Base-by-base conservation (phyloP, 2,329 filamentous ascomycete genomes). In the Zopfia rhizophila region DNA sequence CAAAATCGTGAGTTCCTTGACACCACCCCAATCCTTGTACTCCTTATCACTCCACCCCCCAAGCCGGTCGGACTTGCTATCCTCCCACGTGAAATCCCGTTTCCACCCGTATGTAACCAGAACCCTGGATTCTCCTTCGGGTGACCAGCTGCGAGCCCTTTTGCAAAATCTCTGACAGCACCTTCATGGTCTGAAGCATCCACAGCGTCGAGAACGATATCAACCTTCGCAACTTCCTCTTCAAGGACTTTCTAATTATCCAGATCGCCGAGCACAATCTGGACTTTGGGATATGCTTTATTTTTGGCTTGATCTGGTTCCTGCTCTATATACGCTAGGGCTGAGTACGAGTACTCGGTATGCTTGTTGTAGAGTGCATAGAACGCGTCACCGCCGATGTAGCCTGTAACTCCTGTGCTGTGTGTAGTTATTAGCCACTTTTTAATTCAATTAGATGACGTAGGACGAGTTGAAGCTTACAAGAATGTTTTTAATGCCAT, bases 1-100 rank as follows among this genome's bases (percentile, higher is more conserved):
- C 0, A 88, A 61, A 14, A 60, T 75, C 2, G 80, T 71, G 25
- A 88, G 72, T 23, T 80, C 78, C 11, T 77, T 69, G 17, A 88
- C 76, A 31, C 77, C 79, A 3, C 79, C 73, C 53, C 82, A 74
- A 55, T 88, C 85, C 56, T 84, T 74, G 71, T 85, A 87, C 7
- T 75, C 66, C 37, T 76, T 77, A 17, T 78, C 74, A 0, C 73
- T 68, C 1, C 55, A 59, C 45, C 80, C 73, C 22, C 82, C 82
- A 1, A 75, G 75, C 2, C 64, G 70, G 11, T 72, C 63, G 3
- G 72, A 65, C 41, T 74, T 68, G 8, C 72, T 69, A 45, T 83
- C 81, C 30, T 76, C 73, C 69, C 75, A 81, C 30, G 74, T 3
- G 84, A 68, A 30, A 83, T 81, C 0, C 80, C 81, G 0, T 81